phyloP scores from a whole-genome alignment of 495 filamentous ascomycete species.

The Hypomontagnella submonticulosa region DNA sequence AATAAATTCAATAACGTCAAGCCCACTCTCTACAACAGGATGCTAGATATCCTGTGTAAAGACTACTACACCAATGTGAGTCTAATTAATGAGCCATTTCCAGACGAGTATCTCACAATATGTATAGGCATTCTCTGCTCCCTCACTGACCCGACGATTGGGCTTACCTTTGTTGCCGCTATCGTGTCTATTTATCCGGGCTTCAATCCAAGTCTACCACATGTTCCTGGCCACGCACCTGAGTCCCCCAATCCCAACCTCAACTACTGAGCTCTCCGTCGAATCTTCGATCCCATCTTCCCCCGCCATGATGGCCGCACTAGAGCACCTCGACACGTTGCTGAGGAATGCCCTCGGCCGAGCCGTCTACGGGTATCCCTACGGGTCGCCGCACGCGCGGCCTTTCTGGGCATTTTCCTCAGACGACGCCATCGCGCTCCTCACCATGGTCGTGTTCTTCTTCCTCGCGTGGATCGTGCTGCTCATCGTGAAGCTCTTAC shows the following conservation, averaged over 20 bases:
- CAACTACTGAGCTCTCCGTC: conserved; percentile 69
- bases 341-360: conserved; percentile 77
- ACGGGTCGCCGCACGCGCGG: conserved; percentile 34
- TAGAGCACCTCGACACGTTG: conserved; percentile 79
- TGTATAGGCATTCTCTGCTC: conserved; percentile 82
- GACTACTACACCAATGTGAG: conserved; percentile 95
- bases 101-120: conserved; percentile 16
- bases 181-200: conserved; percentile 93
- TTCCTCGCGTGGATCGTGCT: conserved; percentile 80
- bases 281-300: conserved; percentile 65
- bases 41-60: conserved; percentile 91
- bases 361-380: conserved; percentile 67
- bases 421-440: conserved; percentile 74
- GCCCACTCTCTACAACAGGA: conserved; percentile 86
- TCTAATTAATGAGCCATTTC: not conserved
- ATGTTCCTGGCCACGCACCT: conserved; percentile 94
- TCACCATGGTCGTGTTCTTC: conserved; percentile 82
- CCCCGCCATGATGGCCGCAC: conserved; percentile 74
- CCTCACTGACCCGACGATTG: conserved; percentile 82
- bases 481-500: conserved; percentile 80
- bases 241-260: conserved; percentile 76
- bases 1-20: conserved; percentile 98
- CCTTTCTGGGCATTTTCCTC: conserved; percentile 57
- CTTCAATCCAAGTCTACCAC: conserved; percentile 95
- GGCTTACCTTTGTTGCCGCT: conserved; percentile 93